These are phyloP conservation scores for Brassica nigra DNA, from an alignment of 345 rosid species.

Conservation along the genomic window DNA sequence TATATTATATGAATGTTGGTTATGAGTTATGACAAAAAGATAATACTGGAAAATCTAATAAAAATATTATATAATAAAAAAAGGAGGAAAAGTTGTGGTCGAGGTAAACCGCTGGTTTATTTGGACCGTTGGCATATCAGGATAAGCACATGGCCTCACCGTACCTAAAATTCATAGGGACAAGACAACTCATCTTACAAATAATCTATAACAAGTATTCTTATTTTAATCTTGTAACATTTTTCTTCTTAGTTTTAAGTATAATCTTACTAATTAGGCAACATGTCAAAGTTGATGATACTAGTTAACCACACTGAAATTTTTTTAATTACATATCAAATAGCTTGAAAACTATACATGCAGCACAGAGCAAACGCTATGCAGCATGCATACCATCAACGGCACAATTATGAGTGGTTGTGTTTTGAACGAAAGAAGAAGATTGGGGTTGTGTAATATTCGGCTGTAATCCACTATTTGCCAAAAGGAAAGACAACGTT, in stretches of 20 bases:
- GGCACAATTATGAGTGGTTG: slow-evolving; percentile 17
- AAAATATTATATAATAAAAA: background rate
- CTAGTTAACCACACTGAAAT: background rate
- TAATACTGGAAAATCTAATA: background rate
- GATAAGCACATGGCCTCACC: slow-evolving; percentile 40
- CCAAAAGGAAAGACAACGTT: slow-evolving; percentile 38
- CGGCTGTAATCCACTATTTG: slow-evolving; percentile 39
- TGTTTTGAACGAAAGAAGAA: slow-evolving; percentile 4
- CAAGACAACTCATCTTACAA: slow-evolving; percentile 13
- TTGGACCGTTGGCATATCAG: slow-evolving; percentile 34
- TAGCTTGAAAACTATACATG: background rate
- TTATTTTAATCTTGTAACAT: background rate
- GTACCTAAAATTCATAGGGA: slow-evolving; percentile 14
- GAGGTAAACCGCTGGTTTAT: slow-evolving; percentile 34
- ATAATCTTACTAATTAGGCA: background rate
- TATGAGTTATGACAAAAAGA: background rate
- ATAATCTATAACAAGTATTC: background rate
- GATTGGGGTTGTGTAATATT: slow-evolving; percentile 24
- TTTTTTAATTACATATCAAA: background rate
- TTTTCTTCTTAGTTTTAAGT: background rate
- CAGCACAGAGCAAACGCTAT: background rate
- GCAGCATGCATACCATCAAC: slow-evolving; percentile 1
- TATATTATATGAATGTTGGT: background rate
- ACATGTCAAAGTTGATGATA: background rate
- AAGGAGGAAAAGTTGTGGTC: slow-evolving; percentile 33